Evolutionary conservation across 768 basidiomycete species (phyloP).

Genomic region (Amanita fuliginea): DNA sequence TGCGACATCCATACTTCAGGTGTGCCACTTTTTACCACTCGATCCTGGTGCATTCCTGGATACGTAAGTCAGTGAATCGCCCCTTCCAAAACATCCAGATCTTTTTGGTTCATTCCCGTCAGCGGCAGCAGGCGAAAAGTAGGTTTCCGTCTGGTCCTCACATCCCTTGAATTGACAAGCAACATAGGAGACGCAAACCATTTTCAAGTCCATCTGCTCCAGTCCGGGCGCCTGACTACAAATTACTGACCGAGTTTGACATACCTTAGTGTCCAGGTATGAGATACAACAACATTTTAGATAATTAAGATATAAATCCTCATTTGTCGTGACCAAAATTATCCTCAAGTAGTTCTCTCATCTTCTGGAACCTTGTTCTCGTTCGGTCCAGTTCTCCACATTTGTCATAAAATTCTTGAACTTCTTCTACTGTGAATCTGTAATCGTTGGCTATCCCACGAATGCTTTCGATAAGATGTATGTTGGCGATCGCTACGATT

Average conservation of each 20-base stretch:
- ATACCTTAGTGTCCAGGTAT: conserved; percentile 13
- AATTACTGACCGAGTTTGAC: conserved; percentile 56
- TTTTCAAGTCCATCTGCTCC: conserved; percentile 79
- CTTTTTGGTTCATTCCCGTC: conserved; percentile 95
- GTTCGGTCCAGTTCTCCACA: conserved; percentile 65
- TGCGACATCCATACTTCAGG: conserved; percentile 89
- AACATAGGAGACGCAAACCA: conserved; percentile 57
- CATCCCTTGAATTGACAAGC: conserved; percentile 2
- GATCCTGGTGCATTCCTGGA: not conserved
- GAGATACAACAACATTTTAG: not conserved
- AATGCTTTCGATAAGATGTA: conserved; percentile 61
- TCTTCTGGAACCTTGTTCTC: conserved; percentile 49
- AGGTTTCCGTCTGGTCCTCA: conserved; percentile 15
- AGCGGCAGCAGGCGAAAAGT: conserved; percentile 94
- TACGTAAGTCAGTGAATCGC: conserved; percentile 59
- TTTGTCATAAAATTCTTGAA: conserved; percentile 67
- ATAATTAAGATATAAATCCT: not conserved
- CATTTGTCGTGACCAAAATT: conserved; percentile 24
- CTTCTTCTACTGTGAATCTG: conserved; percentile 66
- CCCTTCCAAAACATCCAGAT: conserved; percentile 92
- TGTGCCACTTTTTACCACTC: conserved; percentile 23
- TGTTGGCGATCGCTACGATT: conserved; percentile 24
- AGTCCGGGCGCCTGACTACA: conserved; percentile 56
- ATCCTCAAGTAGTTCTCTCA: conserved; percentile 41
- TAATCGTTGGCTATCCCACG: conserved; percentile 56